A percentile compares a stretch with the other conserved stretches of the same genome.
Evolutionary conservation across 768 basidiomycete genomes (phyloP).

Genomic region (Lactifluus subvellereus): DNA sequence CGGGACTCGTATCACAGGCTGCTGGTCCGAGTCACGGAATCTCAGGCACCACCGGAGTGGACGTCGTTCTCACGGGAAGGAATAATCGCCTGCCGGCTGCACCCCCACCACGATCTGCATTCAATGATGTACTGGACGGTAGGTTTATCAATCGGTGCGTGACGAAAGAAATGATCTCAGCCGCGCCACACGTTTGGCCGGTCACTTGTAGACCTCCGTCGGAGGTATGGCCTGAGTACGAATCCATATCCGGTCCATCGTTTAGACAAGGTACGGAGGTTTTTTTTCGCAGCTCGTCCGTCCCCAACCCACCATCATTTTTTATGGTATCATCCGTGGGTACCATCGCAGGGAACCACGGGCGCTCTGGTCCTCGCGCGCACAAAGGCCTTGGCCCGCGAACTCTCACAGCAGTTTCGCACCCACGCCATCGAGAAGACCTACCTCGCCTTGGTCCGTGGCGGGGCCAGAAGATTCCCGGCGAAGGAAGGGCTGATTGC

Average conservation of each 20-base stretch:
- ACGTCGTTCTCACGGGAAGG: background rate
- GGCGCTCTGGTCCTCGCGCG: conserved; percentile 22
- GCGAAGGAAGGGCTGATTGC: conserved; percentile 5
- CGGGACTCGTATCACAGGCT: conserved; percentile 21
- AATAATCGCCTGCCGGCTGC: background rate
- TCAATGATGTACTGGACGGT: conserved; percentile 9
- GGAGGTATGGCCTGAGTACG: background rate
- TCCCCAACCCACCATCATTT: too few species aligned
- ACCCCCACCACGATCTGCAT: background rate
- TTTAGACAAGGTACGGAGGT: conserved; percentile 22
- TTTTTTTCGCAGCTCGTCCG: too few species aligned
- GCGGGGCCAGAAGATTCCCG: conserved; percentile 1
- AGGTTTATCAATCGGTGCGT: background rate
- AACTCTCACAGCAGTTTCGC: conserved; percentile 23
- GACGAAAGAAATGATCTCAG: background rate
- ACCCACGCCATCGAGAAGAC: conserved; percentile 14
- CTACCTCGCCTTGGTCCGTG: conserved; percentile 22
- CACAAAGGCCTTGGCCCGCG: conserved; percentile 13
- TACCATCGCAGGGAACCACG: conserved; percentile 16
- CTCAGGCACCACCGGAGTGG: background rate
- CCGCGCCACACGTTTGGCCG: too few species aligned
- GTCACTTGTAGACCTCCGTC: conserved; percentile 10
- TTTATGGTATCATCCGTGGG: background rate
- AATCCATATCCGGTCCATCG: conserved; percentile 24
- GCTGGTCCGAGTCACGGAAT: background rate